These are phyloP conservation scores for Fusarium multiceps DNA, from an alignment of 2,329 filamentous ascomycete genomes.

Conservation along the genomic window DNA sequence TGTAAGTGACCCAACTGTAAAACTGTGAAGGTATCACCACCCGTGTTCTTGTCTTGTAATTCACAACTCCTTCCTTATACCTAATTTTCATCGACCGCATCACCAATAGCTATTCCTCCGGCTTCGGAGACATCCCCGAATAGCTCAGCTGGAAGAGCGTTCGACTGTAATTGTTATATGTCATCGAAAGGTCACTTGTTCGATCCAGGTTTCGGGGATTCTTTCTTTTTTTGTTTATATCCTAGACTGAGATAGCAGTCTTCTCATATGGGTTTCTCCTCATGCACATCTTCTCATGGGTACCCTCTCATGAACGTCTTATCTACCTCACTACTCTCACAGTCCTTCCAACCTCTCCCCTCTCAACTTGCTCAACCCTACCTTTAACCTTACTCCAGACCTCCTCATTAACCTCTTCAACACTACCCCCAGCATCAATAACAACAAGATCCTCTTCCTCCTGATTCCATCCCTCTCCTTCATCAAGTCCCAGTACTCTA, in stretches of 20 bases:
- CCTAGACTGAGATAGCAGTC: background rate
- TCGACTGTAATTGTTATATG: constrained; percentile 1
- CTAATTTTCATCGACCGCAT: background rate
- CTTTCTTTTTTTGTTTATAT: constrained; percentile 19
- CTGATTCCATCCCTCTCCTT: constrained; percentile 54
- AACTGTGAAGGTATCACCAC: background rate
- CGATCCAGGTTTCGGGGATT: constrained; percentile 32
- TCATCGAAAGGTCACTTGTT: constrained; percentile 7
- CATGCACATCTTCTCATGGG: background rate
- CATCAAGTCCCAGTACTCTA: constrained; percentile 40
- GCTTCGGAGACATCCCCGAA: constrained; percentile 30
- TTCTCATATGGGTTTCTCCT: background rate
- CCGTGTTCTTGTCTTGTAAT: background rate
- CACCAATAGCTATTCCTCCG: background rate
- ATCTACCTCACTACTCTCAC: constrained; percentile 53
- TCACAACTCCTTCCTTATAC: background rate
- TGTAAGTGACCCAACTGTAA: background rate
- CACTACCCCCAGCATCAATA: constrained; percentile 63
- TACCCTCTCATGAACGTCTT: background rate
- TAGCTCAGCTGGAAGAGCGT: constrained; percentile 43
- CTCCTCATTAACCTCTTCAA: constrained; percentile 67
- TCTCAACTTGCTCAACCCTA: constrained; percentile 62
- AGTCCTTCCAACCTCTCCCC: constrained; percentile 59
- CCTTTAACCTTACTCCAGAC: constrained; percentile 64
- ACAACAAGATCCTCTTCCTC: constrained; percentile 66